Percentiles rank a stretch among this genome's conserved stretches.
Conservation (phyloP, 257 asterid species). For the Primulina huaijiensis region DNA sequence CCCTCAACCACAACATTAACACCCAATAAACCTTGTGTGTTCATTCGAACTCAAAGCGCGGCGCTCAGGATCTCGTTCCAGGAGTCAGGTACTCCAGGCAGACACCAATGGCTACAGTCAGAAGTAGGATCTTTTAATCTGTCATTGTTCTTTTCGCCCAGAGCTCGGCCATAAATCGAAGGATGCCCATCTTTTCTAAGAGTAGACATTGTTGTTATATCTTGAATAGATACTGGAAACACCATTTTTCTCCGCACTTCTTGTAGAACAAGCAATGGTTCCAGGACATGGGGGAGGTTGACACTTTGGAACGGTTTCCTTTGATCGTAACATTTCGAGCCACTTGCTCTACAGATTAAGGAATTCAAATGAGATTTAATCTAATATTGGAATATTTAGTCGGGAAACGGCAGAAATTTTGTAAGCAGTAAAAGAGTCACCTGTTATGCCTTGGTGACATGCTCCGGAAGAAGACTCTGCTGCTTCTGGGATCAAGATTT, state of each 20-base stretch:
- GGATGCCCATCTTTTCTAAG: constrained; percentile 81
- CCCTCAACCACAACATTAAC: background rate
- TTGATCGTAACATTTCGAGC: constrained; percentile 67
- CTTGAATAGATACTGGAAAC: constrained; percentile 65
- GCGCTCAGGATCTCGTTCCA: constrained; percentile 79
- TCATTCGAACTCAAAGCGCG: constrained; percentile 34
- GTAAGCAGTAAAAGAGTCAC: constrained; percentile 24
- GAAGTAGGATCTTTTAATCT: constrained; percentile 38
- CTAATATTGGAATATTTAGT: background rate
- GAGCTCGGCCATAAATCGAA: constrained; percentile 54
- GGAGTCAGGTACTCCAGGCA: constrained; percentile 89
- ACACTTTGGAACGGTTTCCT: constrained; percentile 49
- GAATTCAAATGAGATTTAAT: background rate
- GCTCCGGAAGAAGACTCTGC: constrained; percentile 72
- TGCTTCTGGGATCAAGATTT: constrained; percentile 69
- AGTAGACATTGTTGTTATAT: constrained; percentile 60
- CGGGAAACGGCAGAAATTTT: background rate
- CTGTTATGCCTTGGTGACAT: constrained; percentile 87
- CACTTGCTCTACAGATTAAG: constrained; percentile 50
- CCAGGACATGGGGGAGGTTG: constrained; percentile 49
- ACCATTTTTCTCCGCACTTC: constrained; percentile 54
- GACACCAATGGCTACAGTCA: constrained; percentile 93
- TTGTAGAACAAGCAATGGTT: constrained; percentile 43
- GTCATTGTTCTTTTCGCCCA: constrained; percentile 48
- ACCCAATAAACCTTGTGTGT: background rate